Conservation (phyloP, 2,329 filamentous ascomycete species). For the Colletotrichum brevisporum region DNA sequence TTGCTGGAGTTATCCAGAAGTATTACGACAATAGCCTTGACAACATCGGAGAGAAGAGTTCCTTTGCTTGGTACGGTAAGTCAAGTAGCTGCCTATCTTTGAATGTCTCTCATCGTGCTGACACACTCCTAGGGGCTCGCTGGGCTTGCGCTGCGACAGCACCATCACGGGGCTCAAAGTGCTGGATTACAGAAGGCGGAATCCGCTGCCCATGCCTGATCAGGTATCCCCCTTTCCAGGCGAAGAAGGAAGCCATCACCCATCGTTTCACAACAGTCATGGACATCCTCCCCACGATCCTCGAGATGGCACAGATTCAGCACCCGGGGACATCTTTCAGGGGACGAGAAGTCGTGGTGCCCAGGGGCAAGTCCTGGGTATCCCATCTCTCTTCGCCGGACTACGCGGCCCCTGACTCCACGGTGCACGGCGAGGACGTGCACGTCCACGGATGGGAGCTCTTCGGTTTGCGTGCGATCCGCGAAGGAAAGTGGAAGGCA, state of each 20-base stretch:
- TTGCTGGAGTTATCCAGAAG: constrained; percentile 60
- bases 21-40: constrained; percentile 66
- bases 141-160: constrained; percentile 60
- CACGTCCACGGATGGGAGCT: constrained; percentile 70
- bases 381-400: constrained; percentile 49
- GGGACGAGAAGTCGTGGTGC: constrained; percentile 63
- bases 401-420: constrained; percentile 45
- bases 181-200: constrained; percentile 1
- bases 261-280: constrained; percentile 65
- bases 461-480: constrained; percentile 65
- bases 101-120: not conserved
- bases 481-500: constrained; percentile 70
- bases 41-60: constrained; percentile 65
- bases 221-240: constrained; percentile 36
- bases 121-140: constrained; percentile 45
- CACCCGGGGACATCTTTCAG: constrained; percentile 56
- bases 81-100: not conserved
- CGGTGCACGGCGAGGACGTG: constrained; percentile 62
- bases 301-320: constrained; percentile 59
- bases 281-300: constrained; percentile 64
- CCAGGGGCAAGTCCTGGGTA: constrained; percentile 65
- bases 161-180: constrained; percentile 42
- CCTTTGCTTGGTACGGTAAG: constrained; percentile 65
- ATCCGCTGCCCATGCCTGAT: constrained; percentile 59
- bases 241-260: constrained; percentile 50